Base-by-base conservation (phyloP, 495 filamentous ascomycete genomes). In the Tetracladium setigerum region DNA sequence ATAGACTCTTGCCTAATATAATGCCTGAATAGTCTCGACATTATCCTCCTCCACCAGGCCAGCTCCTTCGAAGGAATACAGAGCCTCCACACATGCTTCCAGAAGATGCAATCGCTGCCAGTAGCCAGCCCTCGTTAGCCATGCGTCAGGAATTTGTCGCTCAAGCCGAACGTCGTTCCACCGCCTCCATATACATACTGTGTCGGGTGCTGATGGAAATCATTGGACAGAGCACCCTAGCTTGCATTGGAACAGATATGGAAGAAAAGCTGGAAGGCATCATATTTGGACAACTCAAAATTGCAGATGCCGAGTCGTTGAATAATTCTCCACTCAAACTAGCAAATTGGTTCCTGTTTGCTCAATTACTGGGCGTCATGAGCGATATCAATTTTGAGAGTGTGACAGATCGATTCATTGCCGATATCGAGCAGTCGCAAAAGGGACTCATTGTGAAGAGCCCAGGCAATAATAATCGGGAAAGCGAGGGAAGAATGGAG, bases 171-270 rank as follows among this genome's bases (percentile, higher is more conserved):
- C 78, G 89, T 49, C 81, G 87, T 11, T 94, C 92, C 5, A 87
- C 86, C 0, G 83, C 94, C 2, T 95, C 94, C 11, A 92, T 96
- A 31, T 98, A 95, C 58, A 80, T 98, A 24, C 83, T 96, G 9
- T 97, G 92, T 61, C 77, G 92, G 37, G 89, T 97, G 9, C 70
- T 98, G 47, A 86, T 95, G 30, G 92, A 96, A 64, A 89, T 98
- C 34, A 87, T 95, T 66, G 82, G 81, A 13, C 89, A 97, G 62
- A 95, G 86, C 48, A 91, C 76, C 13, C 67, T 96, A 32, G 77
- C 81, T 19, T 81, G 77, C 19, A 86, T 97, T 39, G 92, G 87
- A 1, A 71, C 79, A 1, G 88, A 94, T 44, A 91, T 95, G 83
- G 87, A 87, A 41, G 85, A 87, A 39, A 87, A 86, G 41, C 71